phyloP scores from a whole-genome alignment of 805 yeast species.

The Candida anglica region DNA sequence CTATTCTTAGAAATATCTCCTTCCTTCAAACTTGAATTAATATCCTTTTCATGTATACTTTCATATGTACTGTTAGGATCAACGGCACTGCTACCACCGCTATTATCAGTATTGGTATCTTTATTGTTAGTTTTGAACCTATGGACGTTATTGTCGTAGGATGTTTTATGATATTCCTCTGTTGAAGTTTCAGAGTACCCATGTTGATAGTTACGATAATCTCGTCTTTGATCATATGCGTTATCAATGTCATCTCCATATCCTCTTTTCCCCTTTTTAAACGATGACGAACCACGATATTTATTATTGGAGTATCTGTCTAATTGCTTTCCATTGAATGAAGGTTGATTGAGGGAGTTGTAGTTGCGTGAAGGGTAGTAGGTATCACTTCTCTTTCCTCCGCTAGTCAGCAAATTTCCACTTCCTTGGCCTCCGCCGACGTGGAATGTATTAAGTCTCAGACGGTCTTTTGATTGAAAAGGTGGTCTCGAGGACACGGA shows the following conservation, averaged over 20 bases:
- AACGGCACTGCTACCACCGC: too few relatives aligned
- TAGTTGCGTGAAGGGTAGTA: slow-evolving; percentile 21
- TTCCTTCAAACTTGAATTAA: not conserved
- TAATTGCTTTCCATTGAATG: slow-evolving; percentile 1
- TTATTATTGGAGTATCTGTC: slow-evolving; percentile 4
- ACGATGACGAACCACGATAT: slow-evolving; percentile 4
- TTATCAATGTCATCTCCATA: slow-evolving; percentile 3
- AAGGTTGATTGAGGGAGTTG: slow-evolving; percentile 1
- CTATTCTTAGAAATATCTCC: slow-evolving; percentile 1
- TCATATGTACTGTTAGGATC: too few relatives aligned
- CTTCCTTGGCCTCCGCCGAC: not conserved
- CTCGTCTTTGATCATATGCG: slow-evolving; percentile 2
- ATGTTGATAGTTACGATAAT: slow-evolving; percentile 1
- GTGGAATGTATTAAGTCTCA: too few relatives aligned
- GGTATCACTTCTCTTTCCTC: slow-evolving; percentile 19
- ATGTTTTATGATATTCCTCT: too few relatives aligned
- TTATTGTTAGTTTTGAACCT: too few relatives aligned
- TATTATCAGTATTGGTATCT: too few relatives aligned
- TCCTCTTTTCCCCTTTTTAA: not conserved
- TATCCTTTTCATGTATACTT: slow-evolving; percentile 2
- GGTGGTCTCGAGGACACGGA: slow-evolving; percentile 1
- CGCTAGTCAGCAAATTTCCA: slow-evolving; percentile 12
- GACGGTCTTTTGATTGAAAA: too few relatives aligned
- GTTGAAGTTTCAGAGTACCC: too few relatives aligned
- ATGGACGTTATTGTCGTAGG: too few relatives aligned